Conservation (phyloP, 768 basidiomycete genomes). For the Clavaria fumosa region DNA sequence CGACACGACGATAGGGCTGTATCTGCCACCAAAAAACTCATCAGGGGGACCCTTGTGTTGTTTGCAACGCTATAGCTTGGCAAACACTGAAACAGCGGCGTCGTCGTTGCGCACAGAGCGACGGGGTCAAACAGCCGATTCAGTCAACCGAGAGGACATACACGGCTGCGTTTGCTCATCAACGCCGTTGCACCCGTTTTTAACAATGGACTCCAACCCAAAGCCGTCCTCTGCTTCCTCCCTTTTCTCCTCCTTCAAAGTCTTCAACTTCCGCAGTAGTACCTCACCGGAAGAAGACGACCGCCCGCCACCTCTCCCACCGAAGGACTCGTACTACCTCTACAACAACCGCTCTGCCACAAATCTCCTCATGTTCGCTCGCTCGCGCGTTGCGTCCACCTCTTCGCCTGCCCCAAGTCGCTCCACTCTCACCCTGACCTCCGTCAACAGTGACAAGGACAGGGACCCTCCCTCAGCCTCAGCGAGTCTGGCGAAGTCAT, state of each 20-base stretch:
- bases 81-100: too few relatives aligned
- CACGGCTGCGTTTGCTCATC: too few relatives aligned
- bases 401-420: constrained; percentile 22
- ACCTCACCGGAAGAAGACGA: constrained; percentile 7
- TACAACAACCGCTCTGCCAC: constrained; percentile 28
- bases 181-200: too few relatives aligned
- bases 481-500: constrained; percentile 19
- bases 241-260: constrained; percentile 9
- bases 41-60: too few relatives aligned
- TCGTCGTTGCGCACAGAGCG: too few relatives aligned
- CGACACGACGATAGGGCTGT: too few relatives aligned
- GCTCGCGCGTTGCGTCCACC: constrained; percentile 17
- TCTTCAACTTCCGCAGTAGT: constrained; percentile 7
- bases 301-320: constrained; percentile 42
- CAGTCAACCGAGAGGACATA: too few relatives aligned
- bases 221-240: too few relatives aligned
- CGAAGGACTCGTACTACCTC: constrained; percentile 44
- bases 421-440: constrained; percentile 20
- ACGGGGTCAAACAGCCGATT: too few relatives aligned
- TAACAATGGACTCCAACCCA: too few relatives aligned
- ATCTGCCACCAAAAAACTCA: too few relatives aligned
- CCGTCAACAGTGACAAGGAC: constrained; percentile 24
- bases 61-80: too few relatives aligned
- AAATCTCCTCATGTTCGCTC: constrained; percentile 28
- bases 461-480: constrained; percentile 13